Percentiles rank a stretch among this genome's conserved stretches.
Conservation (phyloP, 108 stramenopile species). For the Pseudonitzschia multiseries region DNA sequence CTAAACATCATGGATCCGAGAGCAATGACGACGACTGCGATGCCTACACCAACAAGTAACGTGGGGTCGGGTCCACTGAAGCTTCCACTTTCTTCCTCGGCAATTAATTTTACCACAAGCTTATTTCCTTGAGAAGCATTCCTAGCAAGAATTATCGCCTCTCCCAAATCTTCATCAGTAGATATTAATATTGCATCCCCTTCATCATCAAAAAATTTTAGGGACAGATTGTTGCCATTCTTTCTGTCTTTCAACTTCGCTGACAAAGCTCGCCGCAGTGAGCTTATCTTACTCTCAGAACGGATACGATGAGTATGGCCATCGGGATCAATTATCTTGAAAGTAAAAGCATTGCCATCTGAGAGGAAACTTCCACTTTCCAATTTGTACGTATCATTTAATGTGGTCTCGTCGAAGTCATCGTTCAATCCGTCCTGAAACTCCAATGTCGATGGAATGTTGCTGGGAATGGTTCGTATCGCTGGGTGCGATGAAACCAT, state of each 20-base stretch:
- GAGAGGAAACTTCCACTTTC: conserved; percentile 26
- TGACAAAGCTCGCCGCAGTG: conserved; percentile 44
- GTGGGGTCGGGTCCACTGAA: conserved; percentile 8
- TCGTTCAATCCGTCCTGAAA: conserved; percentile 51
- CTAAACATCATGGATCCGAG: conserved; percentile 19
- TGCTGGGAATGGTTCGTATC: conserved; percentile 41
- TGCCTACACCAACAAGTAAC: conserved; percentile 33
- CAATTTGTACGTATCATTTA: conserved; percentile 34
- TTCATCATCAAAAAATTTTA: conserved; percentile 88
- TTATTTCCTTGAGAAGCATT: conserved; percentile 43
- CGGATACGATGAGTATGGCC: conserved; percentile 78
- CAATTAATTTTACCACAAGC: conserved; percentile 64
- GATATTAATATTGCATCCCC: conserved; percentile 84
- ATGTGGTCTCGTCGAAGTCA: conserved; percentile 38
- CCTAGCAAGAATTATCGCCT: conserved; percentile 60
- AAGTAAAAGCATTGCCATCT: conserved; percentile 39
- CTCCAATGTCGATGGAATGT: conserved; percentile 79
- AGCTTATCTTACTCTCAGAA: conserved; percentile 51
- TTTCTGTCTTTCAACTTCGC: conserved; percentile 44
- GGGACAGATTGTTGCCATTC: conserved; percentile 40
- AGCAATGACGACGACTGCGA: conserved; percentile 28
- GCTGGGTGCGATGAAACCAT: conserved; percentile 26
- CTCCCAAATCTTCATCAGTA: conserved; percentile 74
- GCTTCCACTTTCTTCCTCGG: conserved; percentile 11
- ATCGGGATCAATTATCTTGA: conserved; percentile 76